These are phyloP conservation scores for Botryosphaeria dothidea DNA, from an alignment of 2,329 filamentous ascomycete species.

Conservation along the genomic window DNA sequence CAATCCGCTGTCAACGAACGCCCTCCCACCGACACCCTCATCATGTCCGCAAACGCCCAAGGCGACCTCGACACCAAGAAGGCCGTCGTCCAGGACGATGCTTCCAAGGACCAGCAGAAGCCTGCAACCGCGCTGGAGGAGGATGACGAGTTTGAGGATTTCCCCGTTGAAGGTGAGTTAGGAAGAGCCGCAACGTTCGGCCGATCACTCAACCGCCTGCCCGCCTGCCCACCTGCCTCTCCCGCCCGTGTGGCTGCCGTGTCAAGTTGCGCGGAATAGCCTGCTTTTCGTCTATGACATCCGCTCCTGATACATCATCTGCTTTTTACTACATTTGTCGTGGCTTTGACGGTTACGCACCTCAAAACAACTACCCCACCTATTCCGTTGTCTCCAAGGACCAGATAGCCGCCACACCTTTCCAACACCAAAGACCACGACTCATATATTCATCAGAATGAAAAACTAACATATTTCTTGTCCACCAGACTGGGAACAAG, in stretches of 20 bases:
- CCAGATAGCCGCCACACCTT: too few relatives aligned
- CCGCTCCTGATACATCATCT: too few relatives aligned
- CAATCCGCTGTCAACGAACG: neutral
- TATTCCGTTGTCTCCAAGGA: too few relatives aligned
- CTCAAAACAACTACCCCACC: too few relatives aligned
- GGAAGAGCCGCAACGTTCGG: neutral
- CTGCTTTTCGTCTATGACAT: too few relatives aligned
- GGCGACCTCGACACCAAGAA: constrained; percentile 42
- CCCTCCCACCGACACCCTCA: neutral
- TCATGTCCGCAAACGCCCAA: constrained; percentile 51
- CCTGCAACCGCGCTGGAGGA: constrained; percentile 76
- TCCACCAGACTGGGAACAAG: constrained; percentile 77
- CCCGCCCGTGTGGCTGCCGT: too few relatives aligned
- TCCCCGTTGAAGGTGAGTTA: constrained; percentile 83
- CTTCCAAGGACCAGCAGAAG: constrained; percentile 56
- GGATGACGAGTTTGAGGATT: constrained; percentile 99
- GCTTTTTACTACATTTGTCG: too few relatives aligned
- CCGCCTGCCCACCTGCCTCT: neutral
- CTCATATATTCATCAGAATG: too few relatives aligned
- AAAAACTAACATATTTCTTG: neutral
- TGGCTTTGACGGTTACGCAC: too few relatives aligned
- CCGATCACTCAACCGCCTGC: neutral
- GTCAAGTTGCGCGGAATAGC: too few relatives aligned
- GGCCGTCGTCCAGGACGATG: constrained; percentile 33
- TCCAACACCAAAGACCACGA: too few relatives aligned